These are phyloP conservation scores for Aspergillus thermomutatus DNA, from an alignment of 2,329 filamentous ascomycete species.

Conservation along the genomic window DNA sequence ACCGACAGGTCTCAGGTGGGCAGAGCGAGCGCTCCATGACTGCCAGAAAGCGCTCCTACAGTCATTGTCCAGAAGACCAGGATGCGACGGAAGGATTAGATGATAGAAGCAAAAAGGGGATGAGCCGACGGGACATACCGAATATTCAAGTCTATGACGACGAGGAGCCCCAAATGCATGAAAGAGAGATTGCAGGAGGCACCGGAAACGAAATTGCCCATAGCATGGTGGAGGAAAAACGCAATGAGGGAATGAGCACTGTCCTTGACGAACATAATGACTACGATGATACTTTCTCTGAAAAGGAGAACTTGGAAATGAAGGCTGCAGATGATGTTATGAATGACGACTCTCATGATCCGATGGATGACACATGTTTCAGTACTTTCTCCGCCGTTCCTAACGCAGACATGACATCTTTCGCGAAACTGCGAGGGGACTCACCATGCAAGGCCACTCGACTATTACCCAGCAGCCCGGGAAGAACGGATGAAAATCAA, in stretches of 20 bases:
- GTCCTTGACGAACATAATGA: slow-evolving; percentile 28
- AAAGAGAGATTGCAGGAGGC: slow-evolving; percentile 12
- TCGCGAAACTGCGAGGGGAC: slow-evolving; percentile 65
- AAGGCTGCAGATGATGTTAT: slow-evolving; percentile 25
- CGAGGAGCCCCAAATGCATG: slow-evolving; percentile 22
- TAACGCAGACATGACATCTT: slow-evolving; percentile 71
- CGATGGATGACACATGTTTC: slow-evolving; percentile 53
- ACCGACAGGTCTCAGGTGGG: slow-evolving; percentile 10
- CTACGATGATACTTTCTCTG: slow-evolving; percentile 13
- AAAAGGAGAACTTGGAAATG: slow-evolving; percentile 20
- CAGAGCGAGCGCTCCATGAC: slow-evolving; percentile 13
- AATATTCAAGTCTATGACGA: slow-evolving; percentile 27
- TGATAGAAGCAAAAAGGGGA: slow-evolving; percentile 27
- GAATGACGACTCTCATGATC: slow-evolving; percentile 30
- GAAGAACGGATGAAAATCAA: slow-evolving; percentile 17
- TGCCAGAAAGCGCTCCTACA: slow-evolving; percentile 22
- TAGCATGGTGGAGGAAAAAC: slow-evolving; percentile 37
- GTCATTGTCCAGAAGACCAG: slow-evolving; percentile 15
- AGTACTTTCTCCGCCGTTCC: slow-evolving; percentile 88
- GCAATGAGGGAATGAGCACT: slow-evolving; percentile 43
- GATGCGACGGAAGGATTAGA: slow-evolving; percentile 7
- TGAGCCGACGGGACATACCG: slow-evolving; percentile 17
- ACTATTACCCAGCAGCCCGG: slow-evolving; percentile 42
- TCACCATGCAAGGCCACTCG: slow-evolving; percentile 53
- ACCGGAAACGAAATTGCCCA: slow-evolving; percentile 24